Conservation (phyloP, 352 stramenopile genomes). For the Phytophthora chlamydospora region DNA sequence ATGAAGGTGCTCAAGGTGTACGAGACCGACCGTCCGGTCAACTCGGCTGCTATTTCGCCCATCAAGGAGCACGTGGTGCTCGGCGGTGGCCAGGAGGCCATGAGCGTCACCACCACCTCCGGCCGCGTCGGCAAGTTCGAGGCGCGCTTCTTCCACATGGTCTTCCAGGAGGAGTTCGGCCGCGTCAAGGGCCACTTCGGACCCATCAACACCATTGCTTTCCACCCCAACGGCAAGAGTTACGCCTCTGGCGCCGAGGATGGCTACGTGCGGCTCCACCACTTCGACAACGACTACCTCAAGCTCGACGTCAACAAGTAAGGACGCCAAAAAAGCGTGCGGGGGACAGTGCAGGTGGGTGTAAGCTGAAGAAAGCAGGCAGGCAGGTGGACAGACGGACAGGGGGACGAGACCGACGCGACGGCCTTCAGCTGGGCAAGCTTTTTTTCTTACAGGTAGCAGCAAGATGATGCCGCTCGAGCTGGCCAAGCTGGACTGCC, state of each 20-base stretch:
- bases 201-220: constrained; percentile 98
- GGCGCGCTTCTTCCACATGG: constrained; percentile 98
- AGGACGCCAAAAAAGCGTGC: not conserved
- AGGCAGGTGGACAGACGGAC: constrained; percentile 13
- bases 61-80: constrained; percentile 97
- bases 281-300: constrained; percentile 98
- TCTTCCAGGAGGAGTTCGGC: constrained; percentile 99
- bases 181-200: constrained; percentile 99
- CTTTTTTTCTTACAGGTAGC: constrained; percentile 9
- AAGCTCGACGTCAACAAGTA: constrained; percentile 57
- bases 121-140: constrained; percentile 95
- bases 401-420: not conserved
- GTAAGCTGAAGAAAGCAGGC: constrained; percentile 3
- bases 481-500: constrained; percentile 11
- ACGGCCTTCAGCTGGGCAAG: not conserved
- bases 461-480: constrained; percentile 1
- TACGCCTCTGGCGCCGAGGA: constrained; percentile 99
- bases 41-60: constrained; percentile 97
- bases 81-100: constrained; percentile 98
- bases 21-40: constrained; percentile 98
- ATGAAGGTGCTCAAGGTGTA: constrained; percentile 98
- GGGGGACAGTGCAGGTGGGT: too few relatives aligned
- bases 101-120: constrained; percentile 97
- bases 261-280: constrained; percentile 97
- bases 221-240: constrained; percentile 98